Conservation (phyloP, 2,329 filamentous ascomycete species). For the Lithohypha guttulata region DNA sequence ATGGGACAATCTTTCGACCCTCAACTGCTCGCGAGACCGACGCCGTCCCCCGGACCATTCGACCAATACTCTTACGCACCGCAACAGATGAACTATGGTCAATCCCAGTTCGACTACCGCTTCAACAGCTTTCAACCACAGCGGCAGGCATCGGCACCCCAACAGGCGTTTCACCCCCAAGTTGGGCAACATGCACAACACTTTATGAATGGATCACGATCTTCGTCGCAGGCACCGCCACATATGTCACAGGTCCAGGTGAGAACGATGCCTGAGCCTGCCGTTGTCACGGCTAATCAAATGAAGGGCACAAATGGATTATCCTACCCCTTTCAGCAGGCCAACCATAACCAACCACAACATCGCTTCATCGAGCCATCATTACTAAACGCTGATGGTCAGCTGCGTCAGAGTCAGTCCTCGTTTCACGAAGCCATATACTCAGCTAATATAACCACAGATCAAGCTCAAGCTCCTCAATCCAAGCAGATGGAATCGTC, state of each 20-base stretch:
- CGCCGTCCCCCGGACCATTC: constrained; percentile 9
- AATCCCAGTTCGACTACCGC: constrained; percentile 13
- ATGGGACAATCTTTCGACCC: constrained; percentile 17
- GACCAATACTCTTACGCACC: constrained; percentile 8
- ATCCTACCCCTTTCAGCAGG: constrained; percentile 11
- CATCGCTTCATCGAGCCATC: constrained; percentile 17
- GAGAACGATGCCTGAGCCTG: background rate
- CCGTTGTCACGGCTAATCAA: background rate
- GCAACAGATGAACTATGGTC: constrained; percentile 10
- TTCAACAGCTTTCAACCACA: constrained; percentile 14
- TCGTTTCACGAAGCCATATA: background rate
- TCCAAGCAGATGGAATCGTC: constrained; percentile 1
- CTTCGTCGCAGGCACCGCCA: constrained; percentile 17
- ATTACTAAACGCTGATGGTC: constrained; percentile 13
- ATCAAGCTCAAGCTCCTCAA: constrained; percentile 7
- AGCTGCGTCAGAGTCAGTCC: constrained; percentile 3
- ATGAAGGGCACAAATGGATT: constrained; percentile 8
- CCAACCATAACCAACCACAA: constrained; percentile 12
- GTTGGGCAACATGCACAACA: constrained; percentile 23
- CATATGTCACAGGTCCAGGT: constrained; percentile 21
- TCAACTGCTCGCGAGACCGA: constrained; percentile 13
- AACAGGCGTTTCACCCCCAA: constrained; percentile 25
- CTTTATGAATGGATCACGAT: constrained; percentile 20
- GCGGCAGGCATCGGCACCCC: constrained; percentile 14
- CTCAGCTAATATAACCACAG: constrained; percentile 8